Conservation (phyloP, 2,329 filamentous ascomycete genomes). For the Dendrostoma leiphaemia region DNA sequence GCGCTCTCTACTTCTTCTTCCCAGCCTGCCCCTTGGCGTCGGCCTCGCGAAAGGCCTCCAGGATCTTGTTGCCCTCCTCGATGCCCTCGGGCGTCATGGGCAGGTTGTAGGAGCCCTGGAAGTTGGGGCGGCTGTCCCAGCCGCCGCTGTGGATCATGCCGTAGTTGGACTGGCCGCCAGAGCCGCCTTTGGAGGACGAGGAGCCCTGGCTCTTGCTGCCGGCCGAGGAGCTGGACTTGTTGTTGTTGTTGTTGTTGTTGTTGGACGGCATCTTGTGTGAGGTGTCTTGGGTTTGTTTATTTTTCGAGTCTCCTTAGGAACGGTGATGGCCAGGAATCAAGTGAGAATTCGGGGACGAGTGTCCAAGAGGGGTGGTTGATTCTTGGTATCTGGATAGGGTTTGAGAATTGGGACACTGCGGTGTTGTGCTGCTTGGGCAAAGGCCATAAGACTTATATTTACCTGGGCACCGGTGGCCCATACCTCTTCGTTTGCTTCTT, state of each 20-base stretch:
- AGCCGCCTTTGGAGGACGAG: not conserved
- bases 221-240: not conserved
- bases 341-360: too few species aligned
- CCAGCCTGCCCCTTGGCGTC: not conserved
- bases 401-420: too few species aligned
- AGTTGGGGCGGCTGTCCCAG: not conserved
- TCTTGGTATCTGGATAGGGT: too few species aligned
- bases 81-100: slow-evolving; percentile 5
- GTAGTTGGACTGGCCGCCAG: not conserved
- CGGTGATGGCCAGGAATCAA: too few species aligned
- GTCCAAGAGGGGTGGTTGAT: too few species aligned
- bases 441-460: too few species aligned
- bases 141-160: not conserved
- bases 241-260: not conserved
- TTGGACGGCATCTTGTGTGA: not conserved
- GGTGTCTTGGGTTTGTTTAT: not conserved
- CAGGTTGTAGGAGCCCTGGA: slow-evolving; percentile 5
- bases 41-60: not conserved
- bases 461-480: too few species aligned
- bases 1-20: not conserved
- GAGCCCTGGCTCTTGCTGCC: not conserved
- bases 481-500: too few species aligned
- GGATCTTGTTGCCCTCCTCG: slow-evolving; percentile 1
- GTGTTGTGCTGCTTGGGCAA: too few species aligned
- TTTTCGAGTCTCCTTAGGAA: too few species aligned